Evolutionary conservation across 2,329 filamentous ascomycete genomes (phyloP), one percentile per base, ranked within the genome.

Genomic region (Drechmeria coniospora): DNA sequence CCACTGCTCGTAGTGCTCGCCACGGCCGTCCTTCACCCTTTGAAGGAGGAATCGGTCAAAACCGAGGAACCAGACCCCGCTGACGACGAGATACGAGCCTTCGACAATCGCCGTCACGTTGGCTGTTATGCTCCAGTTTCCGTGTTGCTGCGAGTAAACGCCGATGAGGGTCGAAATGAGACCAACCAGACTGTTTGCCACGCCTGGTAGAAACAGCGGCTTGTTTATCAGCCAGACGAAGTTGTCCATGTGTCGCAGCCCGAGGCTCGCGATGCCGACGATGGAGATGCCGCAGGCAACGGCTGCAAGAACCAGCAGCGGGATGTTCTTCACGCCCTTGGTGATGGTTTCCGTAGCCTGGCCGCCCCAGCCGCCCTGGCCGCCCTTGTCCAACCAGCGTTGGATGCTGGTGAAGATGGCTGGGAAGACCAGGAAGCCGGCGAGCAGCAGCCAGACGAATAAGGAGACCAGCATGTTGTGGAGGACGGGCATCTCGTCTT

Each of bases 161-260:
- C 57, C 58, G 4, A 64, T 50, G 5, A 68, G 36, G 1, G 63
- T 64, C 2, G 56, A 58, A 6, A 68, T 49, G 16, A 68, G 36
- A 2, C 65, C 65, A 5, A 61, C 63, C 10, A 61, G 36, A 10
- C 57, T 59, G 40, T 66, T 65, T 28, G 65, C 43, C 9, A 54
- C 37, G 0, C 52, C 47, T 1, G 54, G n/a, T n/a, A n/a, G 56
- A 34, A 65, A 32, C 36, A 68, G 65, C 9, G 69, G 46, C 31
- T 55, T 51, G 39, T 67, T 64, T 7, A 65, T 49, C 14, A 68
- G 47, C 65, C 63, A 71, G 12, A 68, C 52, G 31, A 68, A 67
- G 36, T 69, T 68, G 11, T 43, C 39, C 21, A 54, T 44, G 46
- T 60, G 61, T 13, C 48, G 44, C 28, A 51, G 45, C 34, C 53